Base-by-base conservation (phyloP, 2,329 filamentous ascomycete species). In the Hymenoscyphus repandus region DNA sequence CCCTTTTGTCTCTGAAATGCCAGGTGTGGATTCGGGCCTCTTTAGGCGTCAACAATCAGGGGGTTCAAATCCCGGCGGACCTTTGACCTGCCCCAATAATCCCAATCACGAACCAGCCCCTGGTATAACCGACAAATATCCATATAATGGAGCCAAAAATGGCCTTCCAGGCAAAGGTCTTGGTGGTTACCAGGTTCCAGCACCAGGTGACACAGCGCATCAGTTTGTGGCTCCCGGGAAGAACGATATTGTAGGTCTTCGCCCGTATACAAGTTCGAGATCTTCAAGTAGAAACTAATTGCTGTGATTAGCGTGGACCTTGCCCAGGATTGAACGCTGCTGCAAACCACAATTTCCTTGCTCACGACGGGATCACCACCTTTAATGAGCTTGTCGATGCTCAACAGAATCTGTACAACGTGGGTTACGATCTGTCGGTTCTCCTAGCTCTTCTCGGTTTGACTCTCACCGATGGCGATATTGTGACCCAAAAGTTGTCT, bases 111-210 rank as follows among this genome's bases (percentile, higher is more conserved):
- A 64, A 13, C 61, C 65, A 33, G 70, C 69, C 5, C 64, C 62
- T 11, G 64, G 67, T 0, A 62, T 68, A 49, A 67, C 62, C 7
- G 42, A 54, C 12, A 45, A 65, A 47, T 72, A 63, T 46, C 70
- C 69, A n/a, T 74, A 75, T 58, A 70, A 69, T 38, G 65, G 66
- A 18, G 72, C 73, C 2, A 67, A 67, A 51, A 68, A 73, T 47
- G 72, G 72, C 40, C 12, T 59, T 9, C 66, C 63, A n/a, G 72
- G 72, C 2, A 70, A 65, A 6, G 68, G 66, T 1, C 64, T 59
- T 34, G 72, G 73, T 44, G 72, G 72, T 2, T 72, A 68, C 52
- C 63, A 68, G 44, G 73, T 75, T 0, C 73, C 73, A 22, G 72
- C 68, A 11, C 58, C 61, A 31, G 68, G 68, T 12, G 59, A 62